Evolutionary conservation across 1,139 yeast species (phyloP), one percentile per base, ranked within the genome.

Genomic region (Yamadazyma conglobata): DNA sequence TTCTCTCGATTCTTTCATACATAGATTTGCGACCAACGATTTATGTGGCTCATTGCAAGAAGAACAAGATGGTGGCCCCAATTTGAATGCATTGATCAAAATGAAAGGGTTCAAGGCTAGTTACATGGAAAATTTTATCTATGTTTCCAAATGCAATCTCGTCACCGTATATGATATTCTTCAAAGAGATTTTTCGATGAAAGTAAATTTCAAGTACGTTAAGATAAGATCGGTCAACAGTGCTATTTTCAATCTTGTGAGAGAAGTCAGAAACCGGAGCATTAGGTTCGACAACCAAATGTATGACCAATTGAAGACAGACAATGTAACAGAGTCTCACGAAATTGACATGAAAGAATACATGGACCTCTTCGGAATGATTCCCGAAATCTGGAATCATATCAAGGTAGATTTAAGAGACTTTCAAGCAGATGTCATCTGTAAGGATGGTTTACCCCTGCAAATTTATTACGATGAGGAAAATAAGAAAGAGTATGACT

Each of bases 381-480:
- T 67, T 2, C 73, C 74, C 0, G 26, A 44, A 1, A 41, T 52
- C 22, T 30, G 68, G 4, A 43, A 54, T 2, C 45, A 56, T 2
- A 40, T 64, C 7, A 57, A 52, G 36, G 32, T 60, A 15, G 49
- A 48, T 14, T 39, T 64, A 9, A 37, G 55, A 3, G 44, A 52
- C 13, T 30, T 65, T 12, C 61, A 59, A 33, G 52, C 60, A 1
- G 68, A 64, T 34, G 50, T 68, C 10, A 52, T 64, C 11, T 66
- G 73, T 38, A 65, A 65, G 33, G 74, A 68, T 37, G 61, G 63
- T 4, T 47, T 69, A 12, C 74, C 74, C 0, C 50, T 55, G 30
- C 61, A 59, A 30, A 38, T 39, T 1, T 43, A 60, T 8, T 45
- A 30, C 24, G 67, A 62, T 28, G 47, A 48, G 2, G 37, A 38